Evolutionary conservation across 2,329 filamentous ascomycete species (phyloP), one percentile per base, ranked within the genome.

Genomic region (Apiospora pterosperma): DNA sequence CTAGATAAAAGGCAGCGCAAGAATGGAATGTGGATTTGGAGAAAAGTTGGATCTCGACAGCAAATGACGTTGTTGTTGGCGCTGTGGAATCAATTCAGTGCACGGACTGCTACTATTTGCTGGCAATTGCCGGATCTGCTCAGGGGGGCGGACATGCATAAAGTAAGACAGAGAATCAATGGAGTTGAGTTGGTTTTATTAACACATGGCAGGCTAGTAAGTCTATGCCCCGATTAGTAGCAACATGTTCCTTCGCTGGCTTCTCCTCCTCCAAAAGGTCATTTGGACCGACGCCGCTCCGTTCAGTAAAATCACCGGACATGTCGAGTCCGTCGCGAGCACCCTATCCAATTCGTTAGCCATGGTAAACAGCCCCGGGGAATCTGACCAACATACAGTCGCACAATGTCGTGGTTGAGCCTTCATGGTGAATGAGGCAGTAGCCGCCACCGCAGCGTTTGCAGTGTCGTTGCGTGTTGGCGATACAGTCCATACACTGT

Each of bases 391-490:
- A 65, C 79, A 64, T 79, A 84, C 81, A 84, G 63, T 84, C 82
- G 67, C 82, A 84, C 69, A 81, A 76, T 39, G 83, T 88, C n/a
- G 83, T 78, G 14, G 90, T 92, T 44, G 91, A 95, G 19, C 92
- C 92, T 69, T 93, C 91, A 69, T 96, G 93, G 74, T 97, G 92
- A 64, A 90, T 84, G 66, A 90, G 84, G 76, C 94, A 97, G 76
- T 96, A 97, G 62, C 92, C 91, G 63, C 91, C 90, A 48, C 85
- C 85, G 76, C 94, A 97, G 65, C 84, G 84, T 66, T 81, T 84
- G 75, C 94, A 97, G 38, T 81, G 84, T 58, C 88, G 85, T 72
- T 95, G 92, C 31, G 89, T 92, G 52, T 84, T 78, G 31, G 85
- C 80, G 72, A 93, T 92, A 78, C 94, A 97, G 42, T 87, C 84